Conservation (phyloP, 129 eudicot genomes). For the Flaveria trinervia region DNA sequence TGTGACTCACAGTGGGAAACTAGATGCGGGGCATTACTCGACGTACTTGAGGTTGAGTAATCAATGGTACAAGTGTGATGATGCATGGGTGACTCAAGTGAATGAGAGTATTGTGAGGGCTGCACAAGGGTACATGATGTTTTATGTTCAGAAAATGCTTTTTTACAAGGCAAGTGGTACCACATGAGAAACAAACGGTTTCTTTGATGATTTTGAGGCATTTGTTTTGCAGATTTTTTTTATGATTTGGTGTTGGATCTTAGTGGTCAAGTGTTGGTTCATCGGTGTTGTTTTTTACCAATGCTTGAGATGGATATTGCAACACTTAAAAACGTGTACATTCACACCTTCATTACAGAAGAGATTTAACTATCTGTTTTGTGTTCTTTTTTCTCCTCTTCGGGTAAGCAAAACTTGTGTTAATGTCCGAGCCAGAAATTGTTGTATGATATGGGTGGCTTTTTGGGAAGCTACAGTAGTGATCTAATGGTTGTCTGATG, state of each 20-base stretch:
- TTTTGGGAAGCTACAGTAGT: too few relatives aligned
- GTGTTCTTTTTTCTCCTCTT: not conserved
- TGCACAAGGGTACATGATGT: slow-evolving; percentile 94
- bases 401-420: not conserved
- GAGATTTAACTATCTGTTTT: not conserved
- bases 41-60: slow-evolving; percentile 78
- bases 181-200: slow-evolving; percentile 30
- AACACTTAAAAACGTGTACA: slow-evolving; percentile 21
- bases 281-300: slow-evolving; percentile 17
- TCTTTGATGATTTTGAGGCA: slow-evolving; percentile 8
- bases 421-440: too few relatives aligned
- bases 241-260: not conserved
- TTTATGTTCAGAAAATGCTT: slow-evolving; percentile 92
- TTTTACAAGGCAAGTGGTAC: slow-evolving; percentile 56
- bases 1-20: slow-evolving; percentile 76
- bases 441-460: too few relatives aligned
- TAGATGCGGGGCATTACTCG: slow-evolving; percentile 86
- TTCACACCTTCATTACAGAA: slow-evolving; percentile 24
- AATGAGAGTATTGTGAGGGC: slow-evolving; percentile 72
- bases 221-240: not conserved
- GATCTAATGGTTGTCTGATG: too few relatives aligned
- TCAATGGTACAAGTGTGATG: slow-evolving; percentile 97
- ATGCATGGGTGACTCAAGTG: slow-evolving; percentile 91
- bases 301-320: slow-evolving; percentile 22
- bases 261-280: slow-evolving; percentile 30